phyloP scores from a whole-genome alignment of 129 eudicot species.

The Calendula officinalis region DNA sequence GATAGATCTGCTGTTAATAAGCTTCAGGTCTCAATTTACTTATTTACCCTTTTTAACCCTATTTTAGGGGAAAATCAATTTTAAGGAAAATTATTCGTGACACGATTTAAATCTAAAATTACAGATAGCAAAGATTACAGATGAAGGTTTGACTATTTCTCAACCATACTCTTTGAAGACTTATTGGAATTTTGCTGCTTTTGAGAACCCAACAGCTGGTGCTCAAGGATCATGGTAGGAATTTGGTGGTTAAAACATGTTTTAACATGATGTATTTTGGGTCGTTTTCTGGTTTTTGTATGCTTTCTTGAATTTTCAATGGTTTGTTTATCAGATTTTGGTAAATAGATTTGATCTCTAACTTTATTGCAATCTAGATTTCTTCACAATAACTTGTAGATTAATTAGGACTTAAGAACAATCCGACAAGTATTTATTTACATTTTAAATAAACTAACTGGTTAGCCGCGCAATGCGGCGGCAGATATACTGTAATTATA shows the following conservation, averaged over 20 bases:
- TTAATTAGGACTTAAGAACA: too few species aligned
- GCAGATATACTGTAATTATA: too few species aligned
- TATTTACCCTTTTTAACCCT: too few species aligned
- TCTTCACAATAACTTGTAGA: not conserved
- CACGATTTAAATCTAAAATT: too few species aligned
- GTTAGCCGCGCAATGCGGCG: too few species aligned
- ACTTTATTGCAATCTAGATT: not conserved
- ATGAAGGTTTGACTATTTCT: constrained; percentile 32
- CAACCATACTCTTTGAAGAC: constrained; percentile 41
- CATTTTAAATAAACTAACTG: too few species aligned
- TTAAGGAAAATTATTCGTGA: too few species aligned
- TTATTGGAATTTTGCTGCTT: constrained; percentile 35
- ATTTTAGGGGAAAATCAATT: too few species aligned
- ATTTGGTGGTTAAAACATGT: too few species aligned
- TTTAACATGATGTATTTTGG: too few species aligned
- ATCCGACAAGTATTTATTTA: too few species aligned
- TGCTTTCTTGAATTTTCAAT: not conserved
- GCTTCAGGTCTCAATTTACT: constrained; percentile 60
- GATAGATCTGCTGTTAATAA: constrained; percentile 89
- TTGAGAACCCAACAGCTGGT: constrained; percentile 36
- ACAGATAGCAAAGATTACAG: constrained; percentile 31
- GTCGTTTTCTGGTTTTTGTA: not conserved
- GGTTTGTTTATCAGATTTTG: not conserved
- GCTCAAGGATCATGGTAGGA: constrained; percentile 37
- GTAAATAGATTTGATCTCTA: not conserved